Evolutionary conservation across 78 protist species (phyloP).

Genomic region (Planoprotostelium fungivorum): DNA sequence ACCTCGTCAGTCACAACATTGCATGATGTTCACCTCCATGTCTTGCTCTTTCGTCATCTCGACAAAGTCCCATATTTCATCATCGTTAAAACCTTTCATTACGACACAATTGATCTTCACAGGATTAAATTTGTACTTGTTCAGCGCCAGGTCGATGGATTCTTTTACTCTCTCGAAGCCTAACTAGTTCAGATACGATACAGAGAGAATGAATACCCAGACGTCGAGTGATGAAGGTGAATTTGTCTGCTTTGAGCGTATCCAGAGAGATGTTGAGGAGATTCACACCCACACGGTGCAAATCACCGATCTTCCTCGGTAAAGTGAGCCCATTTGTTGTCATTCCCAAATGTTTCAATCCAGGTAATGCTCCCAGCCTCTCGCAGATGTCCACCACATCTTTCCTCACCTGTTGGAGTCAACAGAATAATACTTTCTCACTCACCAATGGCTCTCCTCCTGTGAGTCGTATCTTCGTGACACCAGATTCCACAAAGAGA

Average conservation of each 20-base stretch:
- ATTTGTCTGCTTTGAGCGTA: constrained; percentile 62
- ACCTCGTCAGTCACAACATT: neutral
- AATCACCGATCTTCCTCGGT: constrained; percentile 32
- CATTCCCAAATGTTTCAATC: constrained; percentile 52
- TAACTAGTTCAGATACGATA: neutral
- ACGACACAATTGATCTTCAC: constrained; percentile 81
- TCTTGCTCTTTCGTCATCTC: constrained; percentile 35
- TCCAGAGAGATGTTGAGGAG: constrained; percentile 76
- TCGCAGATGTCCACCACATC: constrained; percentile 13
- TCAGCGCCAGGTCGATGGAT: constrained; percentile 38
- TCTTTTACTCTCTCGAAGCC: constrained; percentile 56
- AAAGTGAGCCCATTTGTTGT: constrained; percentile 84
- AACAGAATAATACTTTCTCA: neutral
- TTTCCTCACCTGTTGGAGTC: constrained; percentile 15
- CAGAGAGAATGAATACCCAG: constrained; percentile 4
- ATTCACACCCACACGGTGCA: constrained; percentile 47
- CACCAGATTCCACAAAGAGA: constrained; percentile 71
- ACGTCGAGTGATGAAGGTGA: constrained; percentile 66
- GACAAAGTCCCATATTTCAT: constrained; percentile 57
- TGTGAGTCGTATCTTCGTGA: constrained; percentile 81
- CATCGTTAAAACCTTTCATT: constrained; percentile 45
- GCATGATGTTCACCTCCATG: constrained; percentile 23
- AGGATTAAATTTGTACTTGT: constrained; percentile 8
- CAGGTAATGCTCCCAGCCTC: constrained; percentile 36
- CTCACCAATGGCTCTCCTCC: constrained; percentile 89